phyloP scores from a whole-genome alignment of 805 yeast species.

The Barnettozyma californica region DNA sequence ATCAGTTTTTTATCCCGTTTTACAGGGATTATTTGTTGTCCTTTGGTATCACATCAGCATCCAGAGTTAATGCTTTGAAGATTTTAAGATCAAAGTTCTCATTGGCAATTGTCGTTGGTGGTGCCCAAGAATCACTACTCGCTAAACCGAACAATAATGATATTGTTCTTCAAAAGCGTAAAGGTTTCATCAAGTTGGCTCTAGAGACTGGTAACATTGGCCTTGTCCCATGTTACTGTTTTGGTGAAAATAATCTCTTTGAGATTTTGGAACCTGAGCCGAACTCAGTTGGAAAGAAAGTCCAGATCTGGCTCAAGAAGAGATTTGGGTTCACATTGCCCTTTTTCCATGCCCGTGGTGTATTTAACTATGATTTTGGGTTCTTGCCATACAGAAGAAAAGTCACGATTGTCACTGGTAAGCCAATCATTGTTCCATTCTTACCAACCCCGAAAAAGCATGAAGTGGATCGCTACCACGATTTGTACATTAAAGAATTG shows the following conservation, averaged over 20 bases:
- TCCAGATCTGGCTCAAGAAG: slow-evolving; percentile 71
- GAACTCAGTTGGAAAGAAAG: slow-evolving; percentile 41
- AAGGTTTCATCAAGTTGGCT: slow-evolving; percentile 87
- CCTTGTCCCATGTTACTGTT: slow-evolving; percentile 83
- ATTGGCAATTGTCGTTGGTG: slow-evolving; percentile 89
- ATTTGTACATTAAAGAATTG: slow-evolving; percentile 59
- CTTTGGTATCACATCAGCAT: slow-evolving; percentile 81
- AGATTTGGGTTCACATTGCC: slow-evolving; percentile 83
- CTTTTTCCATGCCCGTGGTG: slow-evolving; percentile 84
- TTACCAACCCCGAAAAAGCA: slow-evolving; percentile 38
- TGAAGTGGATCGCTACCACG: slow-evolving; percentile 67
- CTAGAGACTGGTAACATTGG: slow-evolving; percentile 70
- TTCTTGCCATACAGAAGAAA: slow-evolving; percentile 80
- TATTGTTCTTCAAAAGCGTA: slow-evolving; percentile 68
- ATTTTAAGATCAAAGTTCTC: slow-evolving; percentile 63
- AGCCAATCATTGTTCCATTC: slow-evolving; percentile 57
- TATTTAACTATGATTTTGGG: slow-evolving; percentile 90
- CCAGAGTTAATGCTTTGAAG: slow-evolving; percentile 62
- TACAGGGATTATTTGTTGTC: slow-evolving; percentile 81
- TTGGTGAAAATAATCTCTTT: slow-evolving; percentile 79
- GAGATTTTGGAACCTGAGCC: slow-evolving; percentile 42
- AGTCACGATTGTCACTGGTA: slow-evolving; percentile 70
- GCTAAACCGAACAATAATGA: slow-evolving; percentile 56
- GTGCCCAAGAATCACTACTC: slow-evolving; percentile 84
- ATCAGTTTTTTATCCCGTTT: slow-evolving; percentile 80